These are phyloP conservation scores for Corynespora cassiicola DNA, from an alignment of 2,329 filamentous ascomycete genomes.

Conservation along the genomic window DNA sequence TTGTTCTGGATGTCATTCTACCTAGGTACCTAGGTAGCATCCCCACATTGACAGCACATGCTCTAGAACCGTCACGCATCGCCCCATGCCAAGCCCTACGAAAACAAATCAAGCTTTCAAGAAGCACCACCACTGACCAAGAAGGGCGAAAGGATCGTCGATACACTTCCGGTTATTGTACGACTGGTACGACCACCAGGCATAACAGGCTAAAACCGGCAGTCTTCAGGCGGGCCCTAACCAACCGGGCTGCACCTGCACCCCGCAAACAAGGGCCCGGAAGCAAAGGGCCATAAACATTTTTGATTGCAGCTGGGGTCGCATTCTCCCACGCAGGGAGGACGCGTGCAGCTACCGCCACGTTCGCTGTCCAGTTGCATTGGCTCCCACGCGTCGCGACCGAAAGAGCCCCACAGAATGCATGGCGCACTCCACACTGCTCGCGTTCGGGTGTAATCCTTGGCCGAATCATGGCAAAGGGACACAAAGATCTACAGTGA, in stretches of 20 bases:
- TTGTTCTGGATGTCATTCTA: too few relatives aligned
- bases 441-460: constrained; percentile 8
- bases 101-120: constrained; percentile 1
- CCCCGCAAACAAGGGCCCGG: constrained; percentile 34
- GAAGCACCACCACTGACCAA: not conserved
- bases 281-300: constrained; percentile 22
- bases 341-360: too few relatives aligned
- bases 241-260: constrained; percentile 17
- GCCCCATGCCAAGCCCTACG: constrained; percentile 2
- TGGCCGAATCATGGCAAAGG: constrained; percentile 12
- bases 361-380: not conserved
- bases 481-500: constrained; percentile 14
- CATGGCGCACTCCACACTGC: constrained; percentile 17
- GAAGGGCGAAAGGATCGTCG: constrained; percentile 9
- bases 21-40: too few relatives aligned
- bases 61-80: too few relatives aligned
- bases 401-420: constrained; percentile 14
- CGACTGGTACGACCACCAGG: constrained; percentile 14
- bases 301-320: not conserved
- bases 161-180: constrained; percentile 30
- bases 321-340: constrained; percentile 4
- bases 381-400: constrained; percentile 7
- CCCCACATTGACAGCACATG: too few relatives aligned
- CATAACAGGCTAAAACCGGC: constrained; percentile 41
- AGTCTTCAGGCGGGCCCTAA: constrained; percentile 19